Evolutionary conservation across 2,329 filamentous ascomycete genomes (phyloP).

Genomic region (Aspergillus piperis): DNA sequence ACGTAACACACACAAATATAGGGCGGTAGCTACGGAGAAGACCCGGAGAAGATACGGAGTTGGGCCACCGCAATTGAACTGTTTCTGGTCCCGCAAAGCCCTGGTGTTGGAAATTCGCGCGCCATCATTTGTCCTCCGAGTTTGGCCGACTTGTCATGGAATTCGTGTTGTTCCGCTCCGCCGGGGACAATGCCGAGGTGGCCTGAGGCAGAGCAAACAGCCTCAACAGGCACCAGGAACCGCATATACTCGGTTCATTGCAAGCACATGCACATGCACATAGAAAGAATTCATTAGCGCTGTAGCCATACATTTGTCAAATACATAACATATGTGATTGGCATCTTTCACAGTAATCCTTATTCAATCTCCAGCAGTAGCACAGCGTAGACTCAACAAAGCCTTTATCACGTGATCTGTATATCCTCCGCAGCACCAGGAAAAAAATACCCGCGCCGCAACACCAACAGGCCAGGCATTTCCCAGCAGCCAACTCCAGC

Average conservation of each 20-base stretch:
- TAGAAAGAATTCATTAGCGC: too few relatives aligned
- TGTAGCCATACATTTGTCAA: too few relatives aligned
- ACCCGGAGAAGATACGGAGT: conserved; percentile 1
- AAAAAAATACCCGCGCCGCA: not conserved
- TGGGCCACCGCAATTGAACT: conserved; percentile 6
- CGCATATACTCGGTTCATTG: not conserved
- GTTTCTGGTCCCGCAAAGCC: conserved; percentile 1
- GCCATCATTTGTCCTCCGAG: conserved; percentile 18
- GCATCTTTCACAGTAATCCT: not conserved
- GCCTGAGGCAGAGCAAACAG: conserved; percentile 17
- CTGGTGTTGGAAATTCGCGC: conserved; percentile 11
- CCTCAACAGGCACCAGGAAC: not conserved
- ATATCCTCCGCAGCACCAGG: not conserved
- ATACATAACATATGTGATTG: too few relatives aligned
- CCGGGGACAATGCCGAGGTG: conserved; percentile 15
- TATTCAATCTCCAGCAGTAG: not conserved
- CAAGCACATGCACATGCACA: not conserved
- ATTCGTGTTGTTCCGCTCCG: conserved; percentile 14
- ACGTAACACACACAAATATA: not conserved
- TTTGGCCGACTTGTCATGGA: conserved; percentile 7
- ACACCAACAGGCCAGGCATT: not conserved
- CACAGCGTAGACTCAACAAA: not conserved
- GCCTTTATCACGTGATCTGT: not conserved
- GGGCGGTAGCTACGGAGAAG: not conserved
- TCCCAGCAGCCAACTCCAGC: not conserved